These are phyloP conservation scores for Gamarada debralockiae DNA, from an alignment of 495 filamentous ascomycete genomes.

Conservation along the genomic window DNA sequence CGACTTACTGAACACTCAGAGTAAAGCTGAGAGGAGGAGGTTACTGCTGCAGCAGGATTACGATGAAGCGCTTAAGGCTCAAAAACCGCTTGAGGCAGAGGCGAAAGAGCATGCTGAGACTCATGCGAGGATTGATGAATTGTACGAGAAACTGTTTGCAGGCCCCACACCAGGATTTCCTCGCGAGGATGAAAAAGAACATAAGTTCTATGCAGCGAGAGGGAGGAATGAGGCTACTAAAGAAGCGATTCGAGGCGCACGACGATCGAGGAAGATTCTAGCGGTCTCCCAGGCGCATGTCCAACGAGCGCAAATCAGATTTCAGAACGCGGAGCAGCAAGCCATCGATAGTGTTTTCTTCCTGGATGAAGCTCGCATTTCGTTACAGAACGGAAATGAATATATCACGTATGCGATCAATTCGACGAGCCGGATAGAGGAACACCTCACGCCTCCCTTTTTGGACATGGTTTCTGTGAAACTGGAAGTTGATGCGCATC, in stretches of 20 bases:
- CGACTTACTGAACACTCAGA: background rate
- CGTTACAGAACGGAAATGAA: background rate
- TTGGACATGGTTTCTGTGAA: background rate
- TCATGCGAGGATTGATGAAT: background rate
- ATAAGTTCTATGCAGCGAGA: background rate
- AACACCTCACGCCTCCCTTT: background rate
- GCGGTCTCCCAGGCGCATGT: background rate
- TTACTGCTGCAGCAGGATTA: background rate
- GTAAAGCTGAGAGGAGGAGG: background rate
- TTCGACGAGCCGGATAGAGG: background rate
- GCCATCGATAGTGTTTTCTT: background rate
- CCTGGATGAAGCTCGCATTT: background rate
- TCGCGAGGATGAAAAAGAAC: background rate
- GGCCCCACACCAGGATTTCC: background rate
- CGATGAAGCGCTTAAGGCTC: background rate
- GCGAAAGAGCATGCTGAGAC: background rate
- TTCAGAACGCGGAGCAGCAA: background rate
- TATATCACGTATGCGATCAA: background rate
- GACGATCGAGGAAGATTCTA: background rate
- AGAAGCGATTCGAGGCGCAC: background rate
- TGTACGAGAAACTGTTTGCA: background rate
- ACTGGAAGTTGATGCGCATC: background rate
- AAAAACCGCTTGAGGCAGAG: background rate
- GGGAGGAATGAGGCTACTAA: background rate
- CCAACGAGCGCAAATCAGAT: background rate